Evolutionary conservation across 805 yeast species (phyloP).

Genomic region (Tanozyma kutaoensis): DNA sequence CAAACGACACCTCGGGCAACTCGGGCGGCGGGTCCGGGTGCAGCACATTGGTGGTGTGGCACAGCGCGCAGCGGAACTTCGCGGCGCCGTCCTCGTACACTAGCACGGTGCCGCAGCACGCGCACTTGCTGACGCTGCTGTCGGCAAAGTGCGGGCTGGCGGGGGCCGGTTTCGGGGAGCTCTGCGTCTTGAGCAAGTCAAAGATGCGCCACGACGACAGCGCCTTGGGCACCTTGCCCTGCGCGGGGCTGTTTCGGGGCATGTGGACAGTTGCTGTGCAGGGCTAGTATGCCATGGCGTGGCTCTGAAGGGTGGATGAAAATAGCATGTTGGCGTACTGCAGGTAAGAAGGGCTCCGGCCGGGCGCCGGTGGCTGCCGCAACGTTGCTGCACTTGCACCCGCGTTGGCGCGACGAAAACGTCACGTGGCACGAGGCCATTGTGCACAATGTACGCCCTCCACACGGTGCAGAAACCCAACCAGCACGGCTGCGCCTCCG

Average conservation of each 20-base stretch:
- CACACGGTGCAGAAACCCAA: too few relatives aligned
- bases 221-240: background rate
- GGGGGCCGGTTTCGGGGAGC: constrained; percentile 6
- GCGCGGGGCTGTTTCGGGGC: background rate
- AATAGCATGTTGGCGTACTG: too few relatives aligned
- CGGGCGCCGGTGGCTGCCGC: too few relatives aligned
- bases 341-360: too few relatives aligned
- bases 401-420: too few relatives aligned
- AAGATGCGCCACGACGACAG: constrained; percentile 10
- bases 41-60: constrained; percentile 35
- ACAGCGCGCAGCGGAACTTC: constrained; percentile 49
- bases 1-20: constrained; percentile 13
- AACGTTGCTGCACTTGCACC: too few relatives aligned
- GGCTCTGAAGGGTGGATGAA: too few relatives aligned
- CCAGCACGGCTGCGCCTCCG: too few relatives aligned
- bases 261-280: constrained; percentile 10
- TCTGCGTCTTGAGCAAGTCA: constrained; percentile 8
- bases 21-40: constrained; percentile 3
- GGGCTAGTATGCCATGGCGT: too few relatives aligned
- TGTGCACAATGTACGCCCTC: too few relatives aligned
- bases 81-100: constrained; percentile 9
- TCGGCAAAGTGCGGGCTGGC: constrained; percentile 1
- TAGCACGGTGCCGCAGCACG: constrained; percentile 24
- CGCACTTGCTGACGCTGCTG: constrained; percentile 14
- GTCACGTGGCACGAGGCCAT: too few relatives aligned